These are phyloP conservation scores for Pyrus pyrifolia DNA, from an alignment of 306 rosid genomes.

Conservation along the genomic window DNA sequence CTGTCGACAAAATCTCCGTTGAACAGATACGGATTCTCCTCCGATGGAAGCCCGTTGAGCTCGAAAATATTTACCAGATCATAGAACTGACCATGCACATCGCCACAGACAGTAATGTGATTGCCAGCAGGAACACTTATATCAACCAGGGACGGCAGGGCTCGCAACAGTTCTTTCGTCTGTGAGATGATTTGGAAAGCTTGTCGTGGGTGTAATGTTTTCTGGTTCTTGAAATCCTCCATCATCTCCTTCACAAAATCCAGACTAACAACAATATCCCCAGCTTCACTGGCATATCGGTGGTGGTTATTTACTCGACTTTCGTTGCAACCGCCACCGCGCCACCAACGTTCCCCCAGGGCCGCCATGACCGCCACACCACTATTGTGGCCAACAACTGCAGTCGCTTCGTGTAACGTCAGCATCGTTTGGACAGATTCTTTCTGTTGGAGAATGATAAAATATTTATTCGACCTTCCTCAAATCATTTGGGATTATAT, in stretches of 20 bases:
- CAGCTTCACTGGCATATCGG: conserved; percentile 86
- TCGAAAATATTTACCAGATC: conserved; percentile 94
- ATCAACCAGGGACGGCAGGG: conserved; percentile 89
- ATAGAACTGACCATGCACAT: conserved; percentile 97
- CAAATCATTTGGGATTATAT: too few species aligned
- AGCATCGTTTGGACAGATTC: conserved; percentile 74
- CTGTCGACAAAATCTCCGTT: conserved; percentile 98
- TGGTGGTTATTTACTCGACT: conserved; percentile 52
- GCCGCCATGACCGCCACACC: conserved; percentile 69
- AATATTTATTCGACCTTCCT: too few species aligned
- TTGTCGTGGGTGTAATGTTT: conserved; percentile 74
- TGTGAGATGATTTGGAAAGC: conserved; percentile 92
- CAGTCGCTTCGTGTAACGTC: conserved; percentile 69
- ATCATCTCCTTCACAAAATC: conserved; percentile 94
- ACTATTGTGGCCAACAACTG: conserved; percentile 45
- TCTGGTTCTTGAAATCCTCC: conserved; percentile 92
- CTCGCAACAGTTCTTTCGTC: conserved; percentile 61
- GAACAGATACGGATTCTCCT: conserved; percentile 91
- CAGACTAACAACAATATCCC: conserved; percentile 63
- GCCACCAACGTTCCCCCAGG: conserved; percentile 70
- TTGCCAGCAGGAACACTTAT: conserved; percentile 62
- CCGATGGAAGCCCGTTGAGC: conserved; percentile 97
- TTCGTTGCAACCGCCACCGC: conserved; percentile 34
- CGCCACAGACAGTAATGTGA: conserved; percentile 91
- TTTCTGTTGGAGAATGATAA: conserved; percentile 23